These are phyloP conservation scores for Yamadazyma blattariae DNA, from an alignment of 1,139 yeast genomes.

Conservation along the genomic window DNA sequence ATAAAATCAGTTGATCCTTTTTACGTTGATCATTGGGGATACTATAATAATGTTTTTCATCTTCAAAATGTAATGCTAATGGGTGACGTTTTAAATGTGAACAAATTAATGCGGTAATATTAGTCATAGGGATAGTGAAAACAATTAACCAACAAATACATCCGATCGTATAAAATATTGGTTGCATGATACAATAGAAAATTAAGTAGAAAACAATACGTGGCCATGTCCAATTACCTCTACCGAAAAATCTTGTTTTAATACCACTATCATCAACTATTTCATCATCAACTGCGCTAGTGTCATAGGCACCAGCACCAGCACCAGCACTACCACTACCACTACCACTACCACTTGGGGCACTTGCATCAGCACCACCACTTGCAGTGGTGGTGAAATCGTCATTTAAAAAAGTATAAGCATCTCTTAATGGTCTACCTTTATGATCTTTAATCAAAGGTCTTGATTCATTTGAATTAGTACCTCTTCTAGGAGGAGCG, in stretches of 20 bases:
- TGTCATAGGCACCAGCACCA: slow-evolving; percentile 15
- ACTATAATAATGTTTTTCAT: slow-evolving; percentile 51
- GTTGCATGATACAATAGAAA: slow-evolving; percentile 70
- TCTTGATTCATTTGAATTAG: slow-evolving; percentile 33
- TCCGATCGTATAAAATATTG: slow-evolving; percentile 57
- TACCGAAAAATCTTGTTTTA: slow-evolving; percentile 73
- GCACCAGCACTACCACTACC: neutral
- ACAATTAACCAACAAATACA: slow-evolving; percentile 77
- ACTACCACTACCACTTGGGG: too few relatives aligned
- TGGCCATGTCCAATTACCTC: slow-evolving; percentile 91
- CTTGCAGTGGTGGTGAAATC: slow-evolving; percentile 1
- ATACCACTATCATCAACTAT: slow-evolving; percentile 35
- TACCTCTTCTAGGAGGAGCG: slow-evolving; percentile 57
- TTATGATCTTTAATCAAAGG: slow-evolving; percentile 44
- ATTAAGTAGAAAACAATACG: slow-evolving; percentile 74
- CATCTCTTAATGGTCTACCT: slow-evolving; percentile 42
- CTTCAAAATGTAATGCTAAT: slow-evolving; percentile 69
- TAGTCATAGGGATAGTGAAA: slow-evolving; percentile 92
- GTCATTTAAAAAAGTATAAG: slow-evolving; percentile 32
- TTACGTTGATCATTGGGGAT: slow-evolving; percentile 19
- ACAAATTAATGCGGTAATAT: slow-evolving; percentile 55
- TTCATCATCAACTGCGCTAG: slow-evolving; percentile 24
- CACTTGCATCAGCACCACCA: neutral
- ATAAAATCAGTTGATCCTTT: slow-evolving; percentile 43
- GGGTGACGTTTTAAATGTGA: slow-evolving; percentile 90